Conservation (phyloP, 2,329 filamentous ascomycete genomes). For the Fusarium euwallaceae region DNA sequence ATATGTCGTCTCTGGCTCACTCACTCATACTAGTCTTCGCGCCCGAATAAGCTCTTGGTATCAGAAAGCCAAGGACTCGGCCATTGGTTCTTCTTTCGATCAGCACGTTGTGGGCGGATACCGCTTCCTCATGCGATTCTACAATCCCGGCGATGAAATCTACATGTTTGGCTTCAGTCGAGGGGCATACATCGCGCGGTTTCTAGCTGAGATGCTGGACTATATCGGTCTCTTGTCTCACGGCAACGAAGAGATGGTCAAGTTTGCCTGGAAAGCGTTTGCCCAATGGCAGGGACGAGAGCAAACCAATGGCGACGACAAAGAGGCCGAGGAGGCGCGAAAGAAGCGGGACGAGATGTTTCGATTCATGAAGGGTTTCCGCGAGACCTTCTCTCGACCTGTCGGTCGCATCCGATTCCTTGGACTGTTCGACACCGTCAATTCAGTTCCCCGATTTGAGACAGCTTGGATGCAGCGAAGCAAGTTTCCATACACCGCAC, state of each 20-base stretch:
- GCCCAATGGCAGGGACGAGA: slow-evolving; percentile 76
- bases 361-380: slow-evolving; percentile 81
- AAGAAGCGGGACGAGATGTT: slow-evolving; percentile 70
- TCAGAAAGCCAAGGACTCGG: slow-evolving; percentile 81
- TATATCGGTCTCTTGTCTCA: slow-evolving; percentile 83
- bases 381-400: slow-evolving; percentile 83
- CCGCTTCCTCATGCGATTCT: slow-evolving; percentile 82
- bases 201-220: slow-evolving; percentile 87
- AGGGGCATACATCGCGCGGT: slow-evolving; percentile 80
- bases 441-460: slow-evolving; percentile 84
- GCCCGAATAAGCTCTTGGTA: slow-evolving; percentile 76
- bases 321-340: slow-evolving; percentile 58
- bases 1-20: slow-evolving; percentile 72
- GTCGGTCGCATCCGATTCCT: slow-evolving; percentile 81
- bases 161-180: slow-evolving; percentile 82
- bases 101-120: slow-evolving; percentile 88
- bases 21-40: slow-evolving; percentile 68
- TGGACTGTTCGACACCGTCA: slow-evolving; percentile 86
- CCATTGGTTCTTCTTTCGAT: slow-evolving; percentile 83
- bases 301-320: slow-evolving; percentile 58
- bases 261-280: slow-evolving; percentile 87
- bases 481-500: slow-evolving; percentile 78
- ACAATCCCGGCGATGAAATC: slow-evolving; percentile 73
- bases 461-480: slow-evolving; percentile 81
- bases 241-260: slow-evolving; percentile 87